These are phyloP conservation scores for Mucor lusitanicus DNA, from an alignment of 371 early-diverging fungal species.

Conservation along the genomic window DNA sequence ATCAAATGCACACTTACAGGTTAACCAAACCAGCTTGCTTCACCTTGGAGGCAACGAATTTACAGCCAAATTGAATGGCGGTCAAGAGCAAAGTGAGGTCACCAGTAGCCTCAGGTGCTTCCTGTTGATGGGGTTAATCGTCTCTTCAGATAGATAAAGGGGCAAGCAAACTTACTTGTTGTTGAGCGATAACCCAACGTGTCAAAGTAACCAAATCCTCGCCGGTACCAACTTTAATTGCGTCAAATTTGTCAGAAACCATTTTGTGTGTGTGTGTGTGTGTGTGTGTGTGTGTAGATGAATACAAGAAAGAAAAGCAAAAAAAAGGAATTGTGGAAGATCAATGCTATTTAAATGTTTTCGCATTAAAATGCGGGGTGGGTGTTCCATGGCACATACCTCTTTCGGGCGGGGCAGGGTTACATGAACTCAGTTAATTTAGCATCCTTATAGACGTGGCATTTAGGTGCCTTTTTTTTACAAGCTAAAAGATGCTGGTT, in stretches of 20 bases:
- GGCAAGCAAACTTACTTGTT: conserved; percentile 56
- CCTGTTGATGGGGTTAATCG: conserved; percentile 17
- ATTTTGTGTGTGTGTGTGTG: conserved; percentile 7
- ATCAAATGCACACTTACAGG: conserved; percentile 64
- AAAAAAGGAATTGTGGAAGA: not conserved
- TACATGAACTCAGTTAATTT: conserved; percentile 1
- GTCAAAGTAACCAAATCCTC: conserved; percentile 95
- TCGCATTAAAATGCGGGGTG: conserved; percentile 19
- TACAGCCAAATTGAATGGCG: conserved; percentile 94
- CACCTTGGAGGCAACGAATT: conserved; percentile 95
- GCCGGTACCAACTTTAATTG: conserved; percentile 48
- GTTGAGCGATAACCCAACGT: conserved; percentile 89
- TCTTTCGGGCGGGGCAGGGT: conserved; percentile 20
- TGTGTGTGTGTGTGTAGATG: not conserved
- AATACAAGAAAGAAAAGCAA: conserved; percentile 6
- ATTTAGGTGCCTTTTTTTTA: not conserved
- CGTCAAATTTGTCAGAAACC: conserved; percentile 35
- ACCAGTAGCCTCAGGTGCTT: conserved; percentile 86
- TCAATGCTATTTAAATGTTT: conserved; percentile 9
- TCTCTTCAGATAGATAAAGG: not conserved
- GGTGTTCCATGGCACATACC: not conserved
- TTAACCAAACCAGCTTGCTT: conserved; percentile 95
- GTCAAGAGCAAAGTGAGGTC: conserved; percentile 91
- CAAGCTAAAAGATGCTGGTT: not conserved
- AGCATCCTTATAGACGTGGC: not conserved